Conservation (phyloP, 306 rosid genomes). For the Datisca glomerata region DNA sequence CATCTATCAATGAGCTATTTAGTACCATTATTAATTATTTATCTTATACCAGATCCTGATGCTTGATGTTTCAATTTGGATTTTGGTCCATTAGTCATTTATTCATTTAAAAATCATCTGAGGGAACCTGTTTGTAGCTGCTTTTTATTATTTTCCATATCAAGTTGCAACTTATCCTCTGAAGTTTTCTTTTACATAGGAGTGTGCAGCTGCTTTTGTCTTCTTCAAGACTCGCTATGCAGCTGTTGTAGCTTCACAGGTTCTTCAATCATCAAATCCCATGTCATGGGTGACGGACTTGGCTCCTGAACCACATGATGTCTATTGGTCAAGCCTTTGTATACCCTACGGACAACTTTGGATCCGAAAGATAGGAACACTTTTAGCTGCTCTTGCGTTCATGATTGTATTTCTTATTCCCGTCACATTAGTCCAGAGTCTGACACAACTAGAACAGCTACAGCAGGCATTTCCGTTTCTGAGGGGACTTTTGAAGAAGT, state of each 20-base stretch:
- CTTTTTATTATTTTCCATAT: not conserved
- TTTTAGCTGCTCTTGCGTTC: slow-evolving; percentile 52
- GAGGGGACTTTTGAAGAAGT: slow-evolving; percentile 47
- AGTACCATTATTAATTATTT: too few relatives aligned
- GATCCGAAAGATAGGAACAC: slow-evolving; percentile 69
- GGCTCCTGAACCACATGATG: slow-evolving; percentile 87
- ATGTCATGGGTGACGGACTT: slow-evolving; percentile 78
- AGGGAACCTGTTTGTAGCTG: too few relatives aligned
- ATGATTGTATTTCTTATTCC: slow-evolving; percentile 73
- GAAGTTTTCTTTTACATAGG: too few relatives aligned
- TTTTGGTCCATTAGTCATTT: too few relatives aligned
- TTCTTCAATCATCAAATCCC: slow-evolving; percentile 91
- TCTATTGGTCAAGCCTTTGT: slow-evolving; percentile 90
- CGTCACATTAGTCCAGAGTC: slow-evolving; percentile 70
- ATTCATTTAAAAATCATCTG: too few relatives aligned
- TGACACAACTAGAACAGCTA: slow-evolving; percentile 71
- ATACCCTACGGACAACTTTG: slow-evolving; percentile 81
- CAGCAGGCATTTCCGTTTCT: slow-evolving; percentile 62
- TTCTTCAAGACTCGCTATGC: slow-evolving; percentile 88
- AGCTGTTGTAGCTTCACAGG: slow-evolving; percentile 47
- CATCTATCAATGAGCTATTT: too few relatives aligned
- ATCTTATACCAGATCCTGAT: too few relatives aligned
- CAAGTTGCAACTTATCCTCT: too few relatives aligned
- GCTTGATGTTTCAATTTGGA: too few relatives aligned
- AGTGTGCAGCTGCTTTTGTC: slow-evolving; percentile 83